A percentile compares a stretch with the other conserved stretches of the same genome.
These are phyloP conservation scores for Colletotrichum nymphaeae DNA, from an alignment of 2,329 filamentous ascomycete species.

Conservation along the genomic window DNA sequence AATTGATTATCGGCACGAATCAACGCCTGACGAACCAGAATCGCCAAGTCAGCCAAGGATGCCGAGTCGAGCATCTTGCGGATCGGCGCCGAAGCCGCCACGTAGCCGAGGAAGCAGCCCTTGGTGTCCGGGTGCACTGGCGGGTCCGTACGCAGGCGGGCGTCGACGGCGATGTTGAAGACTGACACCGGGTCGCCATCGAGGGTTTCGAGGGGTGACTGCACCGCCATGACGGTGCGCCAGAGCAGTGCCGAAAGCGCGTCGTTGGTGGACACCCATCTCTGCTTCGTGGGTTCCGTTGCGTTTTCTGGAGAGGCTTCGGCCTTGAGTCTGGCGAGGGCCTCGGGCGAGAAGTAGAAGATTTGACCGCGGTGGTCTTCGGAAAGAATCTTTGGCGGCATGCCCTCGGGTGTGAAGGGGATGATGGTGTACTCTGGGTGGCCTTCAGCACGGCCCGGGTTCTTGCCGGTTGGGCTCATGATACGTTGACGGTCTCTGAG, in stretches of 20 bases:
- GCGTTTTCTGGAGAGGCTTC: slow-evolving; percentile 45
- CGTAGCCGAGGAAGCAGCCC: slow-evolving; percentile 52
- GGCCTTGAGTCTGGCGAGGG: slow-evolving; percentile 43
- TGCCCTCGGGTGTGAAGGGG: slow-evolving; percentile 42
- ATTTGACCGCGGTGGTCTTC: slow-evolving; percentile 45
- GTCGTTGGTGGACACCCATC: slow-evolving; percentile 44
- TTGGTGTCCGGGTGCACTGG: slow-evolving; percentile 48
- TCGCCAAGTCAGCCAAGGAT: slow-evolving; percentile 47
- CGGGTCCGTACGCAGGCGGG: slow-evolving; percentile 47
- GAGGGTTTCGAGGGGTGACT: slow-evolving; percentile 17
- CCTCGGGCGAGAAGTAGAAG: slow-evolving; percentile 46
- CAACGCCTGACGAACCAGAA: slow-evolving; percentile 47
- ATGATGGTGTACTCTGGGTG: slow-evolving; percentile 47
- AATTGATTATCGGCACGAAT: slow-evolving; percentile 45
- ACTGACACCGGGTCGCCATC: slow-evolving; percentile 46
- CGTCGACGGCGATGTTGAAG: slow-evolving; percentile 52
- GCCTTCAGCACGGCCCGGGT: slow-evolving; percentile 40
- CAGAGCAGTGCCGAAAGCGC: slow-evolving; percentile 29
- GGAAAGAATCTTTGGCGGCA: slow-evolving; percentile 47
- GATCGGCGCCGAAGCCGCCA: slow-evolving; percentile 42
- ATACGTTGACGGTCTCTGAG: slow-evolving; percentile 44
- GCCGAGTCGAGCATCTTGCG: slow-evolving; percentile 43
- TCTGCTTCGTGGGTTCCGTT: slow-evolving; percentile 32
- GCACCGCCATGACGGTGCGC: slow-evolving; percentile 33
- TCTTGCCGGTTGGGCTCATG: slow-evolving; percentile 42